phyloP scores from a whole-genome alignment of 257 asterid genomes.

The Apocynum venetum region DNA sequence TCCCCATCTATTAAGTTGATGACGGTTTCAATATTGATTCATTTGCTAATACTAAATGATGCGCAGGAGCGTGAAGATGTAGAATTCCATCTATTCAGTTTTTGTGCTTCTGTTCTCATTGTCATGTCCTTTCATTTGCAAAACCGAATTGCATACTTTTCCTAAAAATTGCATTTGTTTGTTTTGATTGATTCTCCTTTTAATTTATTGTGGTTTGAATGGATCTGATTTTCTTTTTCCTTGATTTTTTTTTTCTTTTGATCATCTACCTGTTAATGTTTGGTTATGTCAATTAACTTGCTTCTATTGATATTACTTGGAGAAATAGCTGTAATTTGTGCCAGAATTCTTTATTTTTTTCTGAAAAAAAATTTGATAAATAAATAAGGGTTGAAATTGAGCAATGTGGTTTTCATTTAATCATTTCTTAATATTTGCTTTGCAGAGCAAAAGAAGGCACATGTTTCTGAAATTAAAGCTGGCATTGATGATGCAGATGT shows the following conservation, averaged over 20 bases:
- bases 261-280: not conserved
- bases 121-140: not conserved
- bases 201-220: not conserved
- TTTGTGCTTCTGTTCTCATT: not conserved
- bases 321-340: not conserved
- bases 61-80: not conserved
- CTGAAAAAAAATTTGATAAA: not conserved
- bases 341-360: not conserved
- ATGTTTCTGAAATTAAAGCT: constrained; percentile 57
- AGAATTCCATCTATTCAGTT: not conserved
- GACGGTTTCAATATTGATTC: not conserved
- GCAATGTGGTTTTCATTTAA: constrained; percentile 2
- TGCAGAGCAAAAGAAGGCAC: constrained; percentile 67
- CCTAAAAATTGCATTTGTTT: not conserved
- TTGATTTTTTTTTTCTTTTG: not conserved
- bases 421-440: constrained; percentile 10
- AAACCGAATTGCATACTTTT: not conserved
- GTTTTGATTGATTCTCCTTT: not conserved
- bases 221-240: not conserved
- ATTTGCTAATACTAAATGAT: not conserved
- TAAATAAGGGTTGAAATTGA: not conserved
- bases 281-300: not conserved
- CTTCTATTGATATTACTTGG: not conserved
- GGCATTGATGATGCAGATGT: constrained; percentile 80
- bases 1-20: not conserved